Base-by-base conservation (phyloP, 2,329 filamentous ascomycete genomes). In the Aspergillus oerlinghausenensis region DNA sequence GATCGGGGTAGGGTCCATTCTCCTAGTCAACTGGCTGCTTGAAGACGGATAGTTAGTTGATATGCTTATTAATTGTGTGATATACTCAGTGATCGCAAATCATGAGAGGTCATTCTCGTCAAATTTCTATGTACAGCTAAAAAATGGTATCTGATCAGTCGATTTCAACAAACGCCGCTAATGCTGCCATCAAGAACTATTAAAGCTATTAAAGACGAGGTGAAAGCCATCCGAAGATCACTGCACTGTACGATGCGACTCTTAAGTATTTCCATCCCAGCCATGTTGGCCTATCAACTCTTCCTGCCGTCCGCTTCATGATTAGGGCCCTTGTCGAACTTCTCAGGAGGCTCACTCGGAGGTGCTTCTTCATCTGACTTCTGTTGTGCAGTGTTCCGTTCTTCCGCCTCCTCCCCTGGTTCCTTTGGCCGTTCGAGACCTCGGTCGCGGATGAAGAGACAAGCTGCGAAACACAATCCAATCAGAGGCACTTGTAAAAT, bases 401-500 rank as follows among this genome's bases (percentile, higher is more conserved):
- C 65, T 49, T 67, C 68, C 51, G 68, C 63, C 4, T 59, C 57
- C 51, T 67, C 61, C 14, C 54, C 65, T 0, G 63, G 61, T 7
- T 73, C 71, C 51, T 71, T 72, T 1, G 65, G 66, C 48, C 70
- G 65, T 45, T 72, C 70, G 50, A 85, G 60, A 0, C 82, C 82
- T 32, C 71, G 72, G 55, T 84, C 79, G 52, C 77, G 79, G 55
- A 87, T 75, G 10, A 85, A 75, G 0, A 80, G 9, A 58, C 80
- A 83, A 1, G 79, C 70, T 6, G 81, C 48, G 10, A 85, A 71
- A 58, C 80, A 83, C 0, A 78, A 49, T 0, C 76, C 81, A 8
- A 83, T 79, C 3, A 85, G 60, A 0, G 83, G 83, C 0, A 82
- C 76, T 65, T 82, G 82, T 42, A 84, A 66, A 25, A 82, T 79